phyloP scores from a whole-genome alignment of 768 basidiomycete genomes.

The Mycena crocata region DNA sequence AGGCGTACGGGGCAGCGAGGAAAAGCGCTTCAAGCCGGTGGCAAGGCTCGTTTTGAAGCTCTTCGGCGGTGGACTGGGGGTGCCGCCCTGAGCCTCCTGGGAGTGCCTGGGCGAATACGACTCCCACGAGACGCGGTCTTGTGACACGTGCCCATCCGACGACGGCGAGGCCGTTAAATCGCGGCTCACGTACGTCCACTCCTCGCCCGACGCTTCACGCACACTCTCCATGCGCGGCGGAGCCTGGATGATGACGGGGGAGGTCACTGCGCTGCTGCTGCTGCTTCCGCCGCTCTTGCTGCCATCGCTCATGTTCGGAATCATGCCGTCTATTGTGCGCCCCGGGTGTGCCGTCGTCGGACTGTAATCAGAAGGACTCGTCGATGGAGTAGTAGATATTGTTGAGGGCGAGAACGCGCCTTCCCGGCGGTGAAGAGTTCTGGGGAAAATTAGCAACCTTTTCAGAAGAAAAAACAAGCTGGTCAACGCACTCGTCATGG shows the following conservation, averaged over 20 bases:
- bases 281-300: conserved; percentile 28
- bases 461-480: conserved; percentile 20
- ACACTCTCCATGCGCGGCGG: conserved; percentile 48
- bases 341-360: conserved; percentile 17
- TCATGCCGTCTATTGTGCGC: conserved; percentile 28
- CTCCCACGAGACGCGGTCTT: conserved; percentile 36
- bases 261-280: conserved; percentile 16
- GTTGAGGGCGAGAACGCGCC: conserved; percentile 72
- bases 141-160: conserved; percentile 29
- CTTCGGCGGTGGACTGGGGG: conserved; percentile 63
- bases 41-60: conserved; percentile 61
- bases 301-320: conserved; percentile 10
- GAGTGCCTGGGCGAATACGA: conserved; percentile 33
- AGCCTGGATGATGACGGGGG: conserved; percentile 54
- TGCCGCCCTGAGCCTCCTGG: conserved; percentile 33
- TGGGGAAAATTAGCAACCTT: conserved; percentile 26
- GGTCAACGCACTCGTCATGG: conserved; percentile 23
- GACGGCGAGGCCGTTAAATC: conserved; percentile 26
- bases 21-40: conserved; percentile 59
- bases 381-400: conserved; percentile 40
- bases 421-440: conserved; percentile 63
- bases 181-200: conserved; percentile 36
- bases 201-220: conserved; percentile 25
- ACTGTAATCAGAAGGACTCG: conserved; percentile 31
- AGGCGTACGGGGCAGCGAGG: conserved; percentile 75